Evolutionary conservation across 176 grass and related monocot genomes (phyloP), one percentile per base, ranked within the genome.

Genomic region (Oryza glumipatula): DNA sequence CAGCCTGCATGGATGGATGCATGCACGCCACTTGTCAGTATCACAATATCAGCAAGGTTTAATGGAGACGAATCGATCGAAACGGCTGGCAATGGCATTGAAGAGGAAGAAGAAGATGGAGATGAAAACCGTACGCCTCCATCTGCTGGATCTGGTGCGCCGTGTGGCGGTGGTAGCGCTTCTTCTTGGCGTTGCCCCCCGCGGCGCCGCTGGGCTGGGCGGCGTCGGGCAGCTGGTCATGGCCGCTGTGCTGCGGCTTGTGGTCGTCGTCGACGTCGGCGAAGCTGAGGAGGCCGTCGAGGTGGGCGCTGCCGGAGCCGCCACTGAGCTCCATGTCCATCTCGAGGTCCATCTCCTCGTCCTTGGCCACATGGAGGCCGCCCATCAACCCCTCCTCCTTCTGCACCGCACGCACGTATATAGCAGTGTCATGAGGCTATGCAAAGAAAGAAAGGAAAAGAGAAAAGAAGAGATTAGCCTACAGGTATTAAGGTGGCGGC

Each of bases 141-240:
- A 99, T 99, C 87, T 96, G 89, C 73, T 99, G 94, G 74, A 99
- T 99, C 96, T 99, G 96, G 72, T 91, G 93, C n/a, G 94, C 81
- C 21, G 96, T 96, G 89, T 99, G 96, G 46, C 96, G 93, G 82
- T 99, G 96, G 86, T 99, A 99, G 0, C 96, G 89, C 89, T 99
- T 99, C 94, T 96, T 99, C 89, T 92, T 99, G 70, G 79, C 84
- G 69, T 74, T 82, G 38, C 54, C 32, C 3, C 85, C 48, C 70
- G 87, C 71, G 9, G 73, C 7, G 0, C 68, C 70, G 28, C 28
- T 30, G 21, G 46, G 19, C 9, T 82, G 70, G 13, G 35, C 52
- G 35, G 38, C 74, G 21, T 41, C 84, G 6, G 70, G 71, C 9
- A 45, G 36, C 80, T 56, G 33, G 41, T 85, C 71, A 77, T 51